Base-by-base conservation (phyloP, 2,329 filamentous ascomycete genomes). In the Venturia asperata region DNA sequence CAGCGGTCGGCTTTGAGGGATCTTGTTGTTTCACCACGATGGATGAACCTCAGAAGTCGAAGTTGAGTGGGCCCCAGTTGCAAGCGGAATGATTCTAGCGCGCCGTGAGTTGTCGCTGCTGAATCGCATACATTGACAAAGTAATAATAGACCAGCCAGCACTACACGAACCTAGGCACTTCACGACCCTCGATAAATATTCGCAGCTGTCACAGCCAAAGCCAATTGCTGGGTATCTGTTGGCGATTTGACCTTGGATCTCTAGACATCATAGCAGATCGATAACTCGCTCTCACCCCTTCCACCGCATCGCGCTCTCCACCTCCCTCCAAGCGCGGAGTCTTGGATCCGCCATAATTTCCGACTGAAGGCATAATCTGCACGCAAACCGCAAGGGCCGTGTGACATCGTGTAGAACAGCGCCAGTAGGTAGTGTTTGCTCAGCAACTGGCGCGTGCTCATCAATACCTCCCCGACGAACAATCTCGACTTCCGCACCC, bases 11-110 rank as follows among this genome's bases (percentile, higher is more conserved):
- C 27, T 37, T 9, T 27, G 27, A 11, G 30, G 27, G 30, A 17
- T 58, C 19, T 58, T 52, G 52, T 58, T 19, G 52, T 37, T 58
- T 58, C 52, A 58, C 52, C 27, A n/a, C 49, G 15, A 34, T n/a
- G 19, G 24, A 19, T 27, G 13, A 17, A 24, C 9, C 13, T 11
- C 24, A 58, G 52, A 58, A 55, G 24, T 55, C 49, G 49, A 55
- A 34, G 49, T 47, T 47, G 45, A 7, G 49, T 55, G 52, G 30
- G 37, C 24, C 47, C 47, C 45, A 10, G 21, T 27, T 34, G 47
- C 47, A 15, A 21, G 47, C 17, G 21, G 47, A 47, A n/a, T 47
- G 43, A 34, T 34, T 41, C 39, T 41, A 41, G 39, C 39, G 39
- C 39, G 39, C 39, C 15, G 39, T 41, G 39, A 41, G 39, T 41